A percentile compares a stretch with the other conserved stretches of the same genome.
These are phyloP conservation scores for Musa itinerans DNA, from an alignment of 176 grass and related monocot species.

Conservation along the genomic window DNA sequence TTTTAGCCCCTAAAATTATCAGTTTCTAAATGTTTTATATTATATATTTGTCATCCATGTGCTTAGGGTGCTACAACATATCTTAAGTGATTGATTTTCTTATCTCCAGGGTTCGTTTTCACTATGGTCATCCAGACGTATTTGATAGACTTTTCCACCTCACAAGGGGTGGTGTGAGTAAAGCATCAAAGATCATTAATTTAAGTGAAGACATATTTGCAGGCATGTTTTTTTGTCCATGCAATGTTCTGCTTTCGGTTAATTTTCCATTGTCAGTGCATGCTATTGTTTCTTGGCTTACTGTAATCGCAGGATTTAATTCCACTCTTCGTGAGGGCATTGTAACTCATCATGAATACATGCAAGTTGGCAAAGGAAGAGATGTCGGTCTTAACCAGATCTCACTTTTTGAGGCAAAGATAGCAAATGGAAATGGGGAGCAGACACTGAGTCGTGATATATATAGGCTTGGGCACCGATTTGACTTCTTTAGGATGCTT, in stretches of 20 bases:
- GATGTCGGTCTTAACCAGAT: constrained; percentile 93
- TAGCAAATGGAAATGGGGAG: constrained; percentile 92
- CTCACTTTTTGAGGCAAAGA: constrained; percentile 84
- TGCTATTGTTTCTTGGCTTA: neutral
- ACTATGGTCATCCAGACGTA: constrained; percentile 96
- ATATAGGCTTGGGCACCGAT: constrained; percentile 83
- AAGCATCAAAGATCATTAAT: constrained; percentile 93
- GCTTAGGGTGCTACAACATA: neutral
- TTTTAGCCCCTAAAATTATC: neutral
- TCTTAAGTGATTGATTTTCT: neutral
- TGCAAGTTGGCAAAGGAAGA: constrained; percentile 95
- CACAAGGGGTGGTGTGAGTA: constrained; percentile 85
- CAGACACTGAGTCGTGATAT: constrained; percentile 89
- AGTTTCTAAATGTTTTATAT: neutral
- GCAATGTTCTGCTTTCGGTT: neutral
- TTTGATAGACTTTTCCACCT: constrained; percentile 96
- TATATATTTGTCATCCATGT: neutral
- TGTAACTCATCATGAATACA: constrained; percentile 89
- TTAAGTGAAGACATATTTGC: constrained; percentile 94
- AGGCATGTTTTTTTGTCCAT: constrained; percentile 30
- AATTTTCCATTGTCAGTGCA: neutral
- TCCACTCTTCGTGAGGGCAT: constrained; percentile 85
- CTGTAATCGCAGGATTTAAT: constrained; percentile 46
- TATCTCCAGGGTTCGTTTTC: constrained; percentile 74
- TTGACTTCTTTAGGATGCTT: constrained; percentile 96